Base-by-base conservation (phyloP, 805 yeast genomes). In the Grigorovia yakushimaensis region DNA sequence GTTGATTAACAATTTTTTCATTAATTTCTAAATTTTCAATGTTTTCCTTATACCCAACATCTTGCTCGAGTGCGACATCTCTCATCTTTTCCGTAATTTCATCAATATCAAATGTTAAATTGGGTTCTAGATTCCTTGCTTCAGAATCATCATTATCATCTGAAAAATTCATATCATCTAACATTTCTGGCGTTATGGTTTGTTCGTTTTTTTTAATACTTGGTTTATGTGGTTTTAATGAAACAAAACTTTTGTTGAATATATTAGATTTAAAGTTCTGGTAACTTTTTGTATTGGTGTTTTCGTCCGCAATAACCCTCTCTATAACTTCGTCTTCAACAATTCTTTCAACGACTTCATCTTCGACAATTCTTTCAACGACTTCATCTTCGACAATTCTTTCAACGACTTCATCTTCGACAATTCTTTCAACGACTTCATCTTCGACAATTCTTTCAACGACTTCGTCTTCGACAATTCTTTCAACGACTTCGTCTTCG, bases 141-240 rank as follows among this genome's bases (percentile, higher is more conserved):
- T 45, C 51, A 18, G 43, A 47, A 8, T 35, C 44, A 15, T 42
- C 43, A 17, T 49, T 47, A 17, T 36, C 45, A 9, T 48, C 47
- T 6, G 41, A 39, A 18, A 40, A 33, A 30, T 24, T 24, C 39
- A 44, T 15, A 15, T 42, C 24, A 18, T 49, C 49, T 17, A 48
- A 23, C 40, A 48, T 37, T n/a, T 51, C 52, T 42, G 49, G 43
- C n/a, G 54, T 45, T 8, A 53, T 13, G 17, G 10, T 18, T 15
- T 39, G 21, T n/a, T 37, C 36, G 11, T 47, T 45, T 6, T 20
- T 30, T 22, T 17, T 27, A 4, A 5, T 17, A 23, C 22, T 24
- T 20, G 18, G n/a, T 2, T 33, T 40, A 22, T 46, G 45, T 23
- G 33, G 44, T 20, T 33, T 43, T 27, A 52, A 41, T 9, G 55